A percentile compares a stretch with the other conserved stretches of the same genome.
Evolutionary conservation across 2,329 filamentous ascomycete genomes (phyloP).

Genomic region (Cadophora sp.): DNA sequence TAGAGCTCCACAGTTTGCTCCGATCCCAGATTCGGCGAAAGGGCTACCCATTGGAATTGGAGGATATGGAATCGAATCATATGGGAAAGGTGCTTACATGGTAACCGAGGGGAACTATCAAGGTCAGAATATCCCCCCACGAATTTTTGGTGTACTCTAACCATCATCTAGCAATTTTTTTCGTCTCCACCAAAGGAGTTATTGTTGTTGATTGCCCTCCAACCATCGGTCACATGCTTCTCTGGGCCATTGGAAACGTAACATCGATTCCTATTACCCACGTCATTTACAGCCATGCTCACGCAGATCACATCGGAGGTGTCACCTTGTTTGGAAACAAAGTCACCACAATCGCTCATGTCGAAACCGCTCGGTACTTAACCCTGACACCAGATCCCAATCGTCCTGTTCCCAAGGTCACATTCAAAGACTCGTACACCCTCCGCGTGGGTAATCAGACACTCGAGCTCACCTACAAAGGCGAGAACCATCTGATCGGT

Average conservation of each 20-base stretch:
- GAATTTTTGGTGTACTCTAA: background rate
- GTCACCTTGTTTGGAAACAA: conserved; percentile 32
- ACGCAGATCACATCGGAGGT: conserved; percentile 41
- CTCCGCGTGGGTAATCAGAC: conserved; percentile 41
- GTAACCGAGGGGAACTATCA: conserved; percentile 42
- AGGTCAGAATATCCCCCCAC: background rate
- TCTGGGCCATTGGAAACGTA: conserved; percentile 39
- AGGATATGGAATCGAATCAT: conserved; percentile 34
- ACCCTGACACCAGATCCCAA: conserved; percentile 30
- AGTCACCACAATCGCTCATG: conserved; percentile 38
- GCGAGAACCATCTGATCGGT: conserved; percentile 40
- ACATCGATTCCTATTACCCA: conserved; percentile 40
- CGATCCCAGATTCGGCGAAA: conserved; percentile 19
- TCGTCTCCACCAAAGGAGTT: conserved; percentile 38
- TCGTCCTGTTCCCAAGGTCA: conserved; percentile 37
- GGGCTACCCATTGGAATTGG: conserved; percentile 16
- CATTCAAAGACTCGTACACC: conserved; percentile 32
- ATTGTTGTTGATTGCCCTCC: conserved; percentile 43
- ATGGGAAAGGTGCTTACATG: conserved; percentile 39
- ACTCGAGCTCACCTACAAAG: conserved; percentile 40
- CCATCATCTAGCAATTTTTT: conserved; percentile 30
- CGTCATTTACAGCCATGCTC: conserved; percentile 41
- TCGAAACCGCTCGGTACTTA: conserved; percentile 31
- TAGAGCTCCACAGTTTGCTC: conserved; percentile 23
- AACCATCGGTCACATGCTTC: conserved; percentile 37